Conservation (phyloP, 2,329 filamentous ascomycete genomes). For the Verticillium nubilum region DNA sequence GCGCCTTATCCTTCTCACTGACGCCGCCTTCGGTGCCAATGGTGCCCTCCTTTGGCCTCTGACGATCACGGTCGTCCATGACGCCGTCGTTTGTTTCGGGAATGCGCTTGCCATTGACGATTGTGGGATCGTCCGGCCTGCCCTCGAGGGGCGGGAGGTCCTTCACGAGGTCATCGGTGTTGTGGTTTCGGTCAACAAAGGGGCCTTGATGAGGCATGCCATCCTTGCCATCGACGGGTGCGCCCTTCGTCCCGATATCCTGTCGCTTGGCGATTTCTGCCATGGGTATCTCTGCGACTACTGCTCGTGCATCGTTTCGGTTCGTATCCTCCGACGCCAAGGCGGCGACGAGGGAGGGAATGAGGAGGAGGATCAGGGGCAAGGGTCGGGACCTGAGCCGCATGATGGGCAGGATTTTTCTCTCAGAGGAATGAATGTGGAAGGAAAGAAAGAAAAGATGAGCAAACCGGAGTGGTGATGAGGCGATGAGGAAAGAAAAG, state of each 20-base stretch:
- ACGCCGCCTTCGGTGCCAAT: conserved; percentile 87
- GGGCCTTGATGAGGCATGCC: conserved; percentile 91
- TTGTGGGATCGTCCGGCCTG: conserved; percentile 43
- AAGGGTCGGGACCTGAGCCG: conserved; percentile 49
- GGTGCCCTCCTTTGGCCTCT: conserved; percentile 75
- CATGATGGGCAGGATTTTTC: conserved; percentile 40
- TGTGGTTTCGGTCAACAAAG: conserved; percentile 45
- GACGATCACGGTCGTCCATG: conserved; percentile 82
- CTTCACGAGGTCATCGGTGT: conserved; percentile 28
- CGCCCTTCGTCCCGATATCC: conserved; percentile 58
- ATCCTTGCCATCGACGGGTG: conserved; percentile 86
- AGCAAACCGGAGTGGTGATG: neutral
- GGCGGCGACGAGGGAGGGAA: conserved; percentile 48
- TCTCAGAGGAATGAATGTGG: neutral
- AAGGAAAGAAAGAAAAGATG: neutral
- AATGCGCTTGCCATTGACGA: conserved; percentile 51
- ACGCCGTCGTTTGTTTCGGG: conserved; percentile 70
- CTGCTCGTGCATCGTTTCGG: conserved; percentile 10
- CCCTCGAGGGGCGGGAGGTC: conserved; percentile 41
- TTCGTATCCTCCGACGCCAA: conserved; percentile 25
- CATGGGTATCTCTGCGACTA: conserved; percentile 17
- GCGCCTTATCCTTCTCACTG: conserved; percentile 76
- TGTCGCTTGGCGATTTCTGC: conserved; percentile 25
- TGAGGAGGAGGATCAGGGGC: conserved; percentile 54
- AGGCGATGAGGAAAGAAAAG: neutral